Evolutionary conservation across 805 yeast species (phyloP), one percentile per base, ranked within the genome.

Genomic region (Candida patagonica): DNA sequence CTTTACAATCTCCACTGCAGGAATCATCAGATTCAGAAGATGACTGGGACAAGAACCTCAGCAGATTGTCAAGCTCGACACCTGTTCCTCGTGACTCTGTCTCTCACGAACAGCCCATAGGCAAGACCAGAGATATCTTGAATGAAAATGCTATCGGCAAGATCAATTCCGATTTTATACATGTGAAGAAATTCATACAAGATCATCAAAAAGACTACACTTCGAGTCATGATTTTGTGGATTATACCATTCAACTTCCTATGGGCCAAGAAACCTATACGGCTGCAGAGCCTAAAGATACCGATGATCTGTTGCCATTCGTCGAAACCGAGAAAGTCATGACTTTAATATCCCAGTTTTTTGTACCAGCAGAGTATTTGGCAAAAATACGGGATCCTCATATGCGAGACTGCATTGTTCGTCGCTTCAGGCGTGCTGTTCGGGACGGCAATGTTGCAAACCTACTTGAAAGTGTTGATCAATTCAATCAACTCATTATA

Each of bases 301-400:
- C 31, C 5, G 38, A 35, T 8, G 73, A 74, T 40, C 63, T 76
- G 30, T 77, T 78, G 51, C 84, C 87, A 4, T 61, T 77, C 34
- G 70, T 65, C 37, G 89, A 81, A 49, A 66, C 80, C 40, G 79
- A 76, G 4, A 64, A 63, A 40, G 53, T 59, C 21, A 71, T 73
- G 70, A 74, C 67, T 36, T 39, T 68, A 26, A 52, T 61, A 12
- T 62, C 76, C 0, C 22, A 52, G 19, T 49, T 55, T 8, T 71
- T 58, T 46, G 59, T 73, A 24, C 75, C 75, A 0, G 12, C 27
- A 22, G 54, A 54, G 2, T 56, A 60, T 30, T 17, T 42, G 51
- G 53, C 30, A 27, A 40, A 5, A 47, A 60, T 44, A 61, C 48
- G 48, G 36, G 49, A 53, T 27, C 53, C 53, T 2, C 27, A 30